phyloP scores from a whole-genome alignment of 192 early-diverging fungal genomes.

The Podila clonocystis region DNA sequence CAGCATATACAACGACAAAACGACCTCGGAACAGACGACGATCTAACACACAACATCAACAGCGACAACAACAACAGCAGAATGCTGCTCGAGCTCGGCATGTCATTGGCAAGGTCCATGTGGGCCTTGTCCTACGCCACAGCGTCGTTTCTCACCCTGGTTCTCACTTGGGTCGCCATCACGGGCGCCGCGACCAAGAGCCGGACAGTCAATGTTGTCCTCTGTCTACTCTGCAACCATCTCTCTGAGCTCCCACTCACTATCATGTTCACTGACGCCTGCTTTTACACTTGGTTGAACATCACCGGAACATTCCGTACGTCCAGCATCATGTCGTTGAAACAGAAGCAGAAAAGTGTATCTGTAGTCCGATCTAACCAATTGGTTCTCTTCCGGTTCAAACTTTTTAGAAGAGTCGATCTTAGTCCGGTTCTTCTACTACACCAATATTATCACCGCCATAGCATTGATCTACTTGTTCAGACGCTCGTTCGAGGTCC shows the following conservation, averaged over 20 bases:
- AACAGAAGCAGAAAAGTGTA: neutral
- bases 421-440: constrained; percentile 45
- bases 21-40: neutral
- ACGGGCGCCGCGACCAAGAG: constrained; percentile 25
- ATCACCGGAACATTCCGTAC: constrained; percentile 48
- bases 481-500: constrained; percentile 29
- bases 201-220: constrained; percentile 25
- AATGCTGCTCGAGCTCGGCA: constrained; percentile 12
- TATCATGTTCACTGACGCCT: constrained; percentile 35
- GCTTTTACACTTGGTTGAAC: constrained; percentile 46
- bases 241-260: constrained; percentile 35
- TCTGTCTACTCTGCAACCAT: constrained; percentile 31
- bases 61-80: neutral
- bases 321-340: neutral
- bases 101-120: constrained; percentile 33
- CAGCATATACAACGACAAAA: neutral
- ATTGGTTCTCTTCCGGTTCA: neutral
- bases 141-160: constrained; percentile 28
- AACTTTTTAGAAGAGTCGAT: constrained; percentile 35
- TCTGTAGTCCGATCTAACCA: neutral
- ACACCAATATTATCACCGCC: constrained; percentile 45
- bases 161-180: constrained; percentile 37
- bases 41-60: neutral
- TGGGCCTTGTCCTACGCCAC: constrained; percentile 41
- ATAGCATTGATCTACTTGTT: constrained; percentile 35